These are phyloP conservation scores for Gyrodon lividus DNA, from an alignment of 768 basidiomycete genomes.

Conservation along the genomic window DNA sequence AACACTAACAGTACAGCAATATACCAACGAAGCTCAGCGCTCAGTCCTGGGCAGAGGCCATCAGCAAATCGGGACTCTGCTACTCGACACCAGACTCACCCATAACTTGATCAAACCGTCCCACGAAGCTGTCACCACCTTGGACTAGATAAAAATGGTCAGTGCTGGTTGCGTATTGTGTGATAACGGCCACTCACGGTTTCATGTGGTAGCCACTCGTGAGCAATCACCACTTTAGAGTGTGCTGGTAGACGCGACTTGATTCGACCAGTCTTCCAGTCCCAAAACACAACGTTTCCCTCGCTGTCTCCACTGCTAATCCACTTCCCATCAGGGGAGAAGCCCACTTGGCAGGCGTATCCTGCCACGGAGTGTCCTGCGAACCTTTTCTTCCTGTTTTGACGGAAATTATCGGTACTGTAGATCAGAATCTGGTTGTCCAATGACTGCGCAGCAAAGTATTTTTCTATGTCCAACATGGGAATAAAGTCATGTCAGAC, in stretches of 20 bases:
- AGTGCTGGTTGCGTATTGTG: slow-evolving; percentile 1
- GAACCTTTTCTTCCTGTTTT: slow-evolving; percentile 98
- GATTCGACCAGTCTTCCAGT: slow-evolving; percentile 98
- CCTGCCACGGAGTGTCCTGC: slow-evolving; percentile 97
- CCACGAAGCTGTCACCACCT: slow-evolving; percentile 96
- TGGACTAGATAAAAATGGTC: slow-evolving; percentile 59
- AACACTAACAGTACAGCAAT: slow-evolving; percentile 10
- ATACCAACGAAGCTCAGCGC: neutral
- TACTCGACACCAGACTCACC: slow-evolving; percentile 50
- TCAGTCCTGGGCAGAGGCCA: slow-evolving; percentile 30
- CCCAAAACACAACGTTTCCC: slow-evolving; percentile 98
- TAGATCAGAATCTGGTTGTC: slow-evolving; percentile 99
- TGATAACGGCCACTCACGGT: slow-evolving; percentile 56
- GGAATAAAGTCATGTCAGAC: slow-evolving; percentile 17
- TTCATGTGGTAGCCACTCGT: slow-evolving; percentile 98
- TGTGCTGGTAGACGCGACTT: slow-evolving; percentile 89
- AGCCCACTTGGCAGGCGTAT: slow-evolving; percentile 95
- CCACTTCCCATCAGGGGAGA: slow-evolving; percentile 98
- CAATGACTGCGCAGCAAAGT: slow-evolving; percentile 95
- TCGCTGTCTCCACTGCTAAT: slow-evolving; percentile 95
- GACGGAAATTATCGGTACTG: slow-evolving; percentile 96
- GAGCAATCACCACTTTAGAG: slow-evolving; percentile 94
- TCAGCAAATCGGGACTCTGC: neutral
- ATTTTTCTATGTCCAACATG: slow-evolving; percentile 63
- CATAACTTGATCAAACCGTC: slow-evolving; percentile 98